Base-by-base conservation (phyloP, 176 grass and related monocot species). In the Rhynchospora breviuscula region DNA sequence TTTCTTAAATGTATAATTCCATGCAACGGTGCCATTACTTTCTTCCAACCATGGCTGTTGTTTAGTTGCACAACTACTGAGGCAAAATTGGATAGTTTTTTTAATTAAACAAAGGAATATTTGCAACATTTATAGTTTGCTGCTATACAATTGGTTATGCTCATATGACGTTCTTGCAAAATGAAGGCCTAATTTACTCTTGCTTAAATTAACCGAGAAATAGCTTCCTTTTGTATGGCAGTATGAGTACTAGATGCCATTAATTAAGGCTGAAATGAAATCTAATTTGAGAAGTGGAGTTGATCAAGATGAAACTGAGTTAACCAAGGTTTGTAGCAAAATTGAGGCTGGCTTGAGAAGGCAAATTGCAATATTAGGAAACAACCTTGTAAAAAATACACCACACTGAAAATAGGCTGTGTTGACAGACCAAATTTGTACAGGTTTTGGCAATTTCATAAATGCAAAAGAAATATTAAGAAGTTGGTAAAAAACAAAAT, bases 331-430 rank as follows among this genome's bases (percentile, higher is more conserved):
- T 76, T 76, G 72, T 1, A 29, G 10, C 4, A 31, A 54, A 73
- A 76, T 53, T 15, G 47, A 54, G 23, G 13, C 14, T 31, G 10
- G 18, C 33, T 48, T 51, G 25, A 74, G 46, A 13, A 51, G 46
- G 69, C 46, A 74, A 47, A 74, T 49, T 74, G 45, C n/a, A 74
- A 52, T 53, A 29, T 76, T 54, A 76, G 49, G 72, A 29, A 76
- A 54, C 6, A 52, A 54, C 72, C 21, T 26, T 56, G 47, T 54
- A 56, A 75, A 14, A 18, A 31, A 8, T 19, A 25, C 52, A 52
- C 33, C 19, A 48, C 51, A 75, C 19, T 52, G 10, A 52, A 52
- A 21, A 52, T 75, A 52, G 70, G 70, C 25, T 51, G 8, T 6
- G 14, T 47, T 21, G 15, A 45, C 67, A 75, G 47, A 49, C 21